Percentiles rank a stretch among this genome's conserved stretches.
Conservation (phyloP, 495 filamentous ascomycete genomes). For the Daldinia childiae region DNA sequence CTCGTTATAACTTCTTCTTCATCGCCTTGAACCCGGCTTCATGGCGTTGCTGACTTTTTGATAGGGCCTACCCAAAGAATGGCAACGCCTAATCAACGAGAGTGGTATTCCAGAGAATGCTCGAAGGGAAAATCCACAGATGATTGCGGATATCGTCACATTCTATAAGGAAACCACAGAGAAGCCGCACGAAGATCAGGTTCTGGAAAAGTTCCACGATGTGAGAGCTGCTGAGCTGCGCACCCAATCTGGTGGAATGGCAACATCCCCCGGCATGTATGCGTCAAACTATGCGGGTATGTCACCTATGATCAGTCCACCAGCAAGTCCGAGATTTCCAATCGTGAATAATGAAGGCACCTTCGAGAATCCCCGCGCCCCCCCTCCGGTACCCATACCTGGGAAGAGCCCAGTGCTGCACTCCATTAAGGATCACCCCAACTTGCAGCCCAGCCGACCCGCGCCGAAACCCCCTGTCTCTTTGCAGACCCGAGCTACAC, state of each 20-base stretch:
- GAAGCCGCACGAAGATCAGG: constrained; percentile 79
- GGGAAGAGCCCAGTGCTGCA: constrained; percentile 57
- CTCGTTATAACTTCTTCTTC: constrained; percentile 10
- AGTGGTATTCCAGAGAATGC: constrained; percentile 97
- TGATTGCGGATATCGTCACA: constrained; percentile 91
- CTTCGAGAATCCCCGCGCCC: constrained; percentile 95
- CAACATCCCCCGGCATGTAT: constrained; percentile 57
- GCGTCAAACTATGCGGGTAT: constrained; percentile 62
- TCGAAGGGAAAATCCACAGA: constrained; percentile 93
- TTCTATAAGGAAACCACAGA: constrained; percentile 96
- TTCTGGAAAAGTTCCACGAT: constrained; percentile 95
- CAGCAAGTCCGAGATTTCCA: constrained; percentile 91
- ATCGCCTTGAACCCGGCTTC: constrained; percentile 29
- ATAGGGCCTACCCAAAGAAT: constrained; percentile 95
- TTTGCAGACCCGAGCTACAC: constrained; percentile 55
- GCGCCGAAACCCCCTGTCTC: constrained; percentile 72
- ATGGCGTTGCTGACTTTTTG: constrained; percentile 25
- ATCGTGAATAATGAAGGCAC: constrained; percentile 84
- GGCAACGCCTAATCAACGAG: constrained; percentile 94
- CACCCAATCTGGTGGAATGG: constrained; percentile 52
- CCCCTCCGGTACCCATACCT: constrained; percentile 81
- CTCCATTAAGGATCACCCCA: constrained; percentile 59
- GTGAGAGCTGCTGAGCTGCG: constrained; percentile 70
- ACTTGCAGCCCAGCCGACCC: constrained; percentile 69
- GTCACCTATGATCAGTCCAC: constrained; percentile 78